These are phyloP conservation scores for Cladophialophora yegresii DNA, from an alignment of 2,329 filamentous ascomycete genomes.

Conservation along the genomic window DNA sequence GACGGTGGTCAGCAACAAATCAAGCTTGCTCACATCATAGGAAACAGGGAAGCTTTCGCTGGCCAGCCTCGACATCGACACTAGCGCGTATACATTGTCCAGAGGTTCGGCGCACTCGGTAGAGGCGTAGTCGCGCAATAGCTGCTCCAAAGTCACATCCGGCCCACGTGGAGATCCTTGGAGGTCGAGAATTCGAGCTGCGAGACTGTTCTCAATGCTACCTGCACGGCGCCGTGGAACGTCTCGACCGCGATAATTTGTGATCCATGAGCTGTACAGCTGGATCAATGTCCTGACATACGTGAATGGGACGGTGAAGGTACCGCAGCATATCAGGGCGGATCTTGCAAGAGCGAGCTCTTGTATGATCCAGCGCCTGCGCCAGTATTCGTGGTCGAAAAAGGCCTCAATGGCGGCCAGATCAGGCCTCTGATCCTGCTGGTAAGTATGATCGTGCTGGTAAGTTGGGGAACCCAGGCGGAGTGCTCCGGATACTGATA, in stretches of 20 bases:
- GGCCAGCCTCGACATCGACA: neutral
- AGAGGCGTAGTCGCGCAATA: conserved; percentile 49
- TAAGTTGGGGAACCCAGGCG: neutral
- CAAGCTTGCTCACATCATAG: neutral
- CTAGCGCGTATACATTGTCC: conserved; percentile 2
- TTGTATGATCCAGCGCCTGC: conserved; percentile 57
- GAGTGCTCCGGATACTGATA: neutral
- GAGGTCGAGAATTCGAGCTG: neutral
- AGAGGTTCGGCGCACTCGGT: neutral
- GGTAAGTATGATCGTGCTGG: neutral
- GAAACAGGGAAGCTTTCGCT: neutral
- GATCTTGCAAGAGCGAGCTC: conserved; percentile 44
- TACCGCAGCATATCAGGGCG: conserved; percentile 60
- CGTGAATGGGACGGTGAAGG: neutral
- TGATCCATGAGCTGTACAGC: neutral
- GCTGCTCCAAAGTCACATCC: conserved; percentile 42
- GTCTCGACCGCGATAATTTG: too few relatives aligned
- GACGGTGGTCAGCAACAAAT: neutral
- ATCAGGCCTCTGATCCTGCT: neutral
- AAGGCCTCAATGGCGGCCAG: neutral
- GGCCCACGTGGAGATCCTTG: neutral
- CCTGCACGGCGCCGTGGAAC: too few relatives aligned
- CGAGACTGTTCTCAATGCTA: neutral
- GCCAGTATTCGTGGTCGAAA: conserved; percentile 49
- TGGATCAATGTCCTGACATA: neutral